Percentiles rank a stretch among this genome's conserved stretches.
phyloP scores from a whole-genome alignment of 352 stramenopile species.

The Blastocystis sp. region DNA sequence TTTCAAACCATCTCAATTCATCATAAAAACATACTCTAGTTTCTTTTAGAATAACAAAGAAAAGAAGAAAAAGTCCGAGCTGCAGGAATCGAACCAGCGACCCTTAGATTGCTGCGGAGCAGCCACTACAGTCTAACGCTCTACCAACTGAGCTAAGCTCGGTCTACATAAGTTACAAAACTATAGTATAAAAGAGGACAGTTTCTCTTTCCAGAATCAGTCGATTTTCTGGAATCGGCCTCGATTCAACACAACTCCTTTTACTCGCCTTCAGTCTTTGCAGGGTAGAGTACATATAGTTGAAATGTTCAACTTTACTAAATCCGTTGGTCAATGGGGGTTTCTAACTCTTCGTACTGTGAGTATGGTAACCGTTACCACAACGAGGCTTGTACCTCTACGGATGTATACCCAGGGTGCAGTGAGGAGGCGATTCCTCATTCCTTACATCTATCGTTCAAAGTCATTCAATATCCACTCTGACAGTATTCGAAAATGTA shows the following conservation, averaged over 20 bases:
- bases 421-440: slow-evolving; percentile 16
- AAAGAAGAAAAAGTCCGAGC: slow-evolving; percentile 51
- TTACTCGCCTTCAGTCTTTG: background rate
- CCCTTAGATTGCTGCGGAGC: slow-evolving; percentile 45
- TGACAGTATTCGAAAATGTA: background rate
- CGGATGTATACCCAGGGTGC: slow-evolving; percentile 27
- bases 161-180: background rate
- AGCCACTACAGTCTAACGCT: slow-evolving; percentile 52
- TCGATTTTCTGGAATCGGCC: background rate
- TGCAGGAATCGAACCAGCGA: slow-evolving; percentile 52
- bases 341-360: background rate
- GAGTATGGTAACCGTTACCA: background rate
- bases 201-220: background rate
- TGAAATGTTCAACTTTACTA: slow-evolving; percentile 23
- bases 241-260: background rate
- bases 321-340: background rate
- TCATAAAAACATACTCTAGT: background rate
- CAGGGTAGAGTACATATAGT: background rate
- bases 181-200: background rate
- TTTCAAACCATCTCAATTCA: background rate
- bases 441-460: slow-evolving; percentile 34
- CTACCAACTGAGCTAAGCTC: slow-evolving; percentile 51
- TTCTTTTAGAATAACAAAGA: background rate
- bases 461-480: slow-evolving; percentile 43
- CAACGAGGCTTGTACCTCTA: background rate